These are phyloP conservation scores for Plasmodium blacklocki DNA, from an alignment of 169 alveolate genomes.

Conservation along the genomic window DNA sequence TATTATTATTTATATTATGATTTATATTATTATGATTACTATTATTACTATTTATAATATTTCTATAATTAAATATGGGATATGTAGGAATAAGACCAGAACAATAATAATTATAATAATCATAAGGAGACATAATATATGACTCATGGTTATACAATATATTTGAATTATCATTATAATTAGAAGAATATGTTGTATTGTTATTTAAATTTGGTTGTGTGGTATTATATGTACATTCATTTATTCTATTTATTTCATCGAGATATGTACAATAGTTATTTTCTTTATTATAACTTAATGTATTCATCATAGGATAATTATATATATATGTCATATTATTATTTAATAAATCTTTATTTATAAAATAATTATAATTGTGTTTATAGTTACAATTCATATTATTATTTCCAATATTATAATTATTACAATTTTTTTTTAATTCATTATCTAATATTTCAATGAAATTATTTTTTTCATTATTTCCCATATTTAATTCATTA, in stretches of 20 bases:
- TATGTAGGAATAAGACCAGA: conserved; percentile 25
- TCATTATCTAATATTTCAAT: background rate
- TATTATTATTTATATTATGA: no score
- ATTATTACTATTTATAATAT: conserved; percentile 1
- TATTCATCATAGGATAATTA: conserved; percentile 10
- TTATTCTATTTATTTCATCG: conserved; percentile 20
- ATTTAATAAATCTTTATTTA: conserved; percentile 31
- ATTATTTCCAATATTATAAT: conserved; percentile 9
- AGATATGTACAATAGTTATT: conserved; percentile 12
- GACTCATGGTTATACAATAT: conserved; percentile 4
- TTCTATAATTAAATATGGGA: conserved; percentile 19
- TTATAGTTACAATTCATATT: background rate
- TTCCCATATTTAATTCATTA: background rate
- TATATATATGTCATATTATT: background rate
- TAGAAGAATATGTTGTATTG: conserved; percentile 6
- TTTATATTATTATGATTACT: background rate
- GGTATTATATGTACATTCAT: background rate
- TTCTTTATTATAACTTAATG: conserved; percentile 27
- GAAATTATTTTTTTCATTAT: background rate
- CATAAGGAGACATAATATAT: conserved; percentile 19
- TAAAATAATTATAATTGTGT: background rate
- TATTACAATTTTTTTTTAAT: conserved; percentile 11
- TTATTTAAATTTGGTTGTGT: conserved; percentile 1
- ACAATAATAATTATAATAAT: conserved; percentile 21
- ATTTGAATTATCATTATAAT: conserved; percentile 16